Base-by-base conservation (phyloP, 108 stramenopile genomes). In the Parietichytrium sp. region DNA sequence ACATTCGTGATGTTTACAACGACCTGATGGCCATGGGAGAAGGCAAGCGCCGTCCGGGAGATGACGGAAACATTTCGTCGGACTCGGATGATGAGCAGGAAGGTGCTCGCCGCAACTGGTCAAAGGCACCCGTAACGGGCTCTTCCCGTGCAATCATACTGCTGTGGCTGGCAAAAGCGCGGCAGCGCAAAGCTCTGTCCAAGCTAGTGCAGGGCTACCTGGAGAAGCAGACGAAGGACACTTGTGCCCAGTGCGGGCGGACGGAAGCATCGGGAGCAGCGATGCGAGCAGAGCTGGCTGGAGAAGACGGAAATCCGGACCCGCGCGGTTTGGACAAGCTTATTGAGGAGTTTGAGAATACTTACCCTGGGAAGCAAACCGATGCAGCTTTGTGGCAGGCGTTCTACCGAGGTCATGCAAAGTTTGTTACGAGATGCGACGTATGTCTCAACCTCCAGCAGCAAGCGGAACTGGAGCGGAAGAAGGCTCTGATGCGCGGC, bases 301-400 rank as follows among this genome's bases (percentile, higher is more conserved):
- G 80, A 79, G 79, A 42, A 80, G 47, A 89, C 6, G 92, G 90
- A 23, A 80, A 89, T 30, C 90, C 89, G 48, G 93, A 93, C 84
- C 49, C 85, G 1, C 52, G 82, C 51, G 93, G 92, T n/a, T 90
- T 94, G 23, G 93, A 94, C 55, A 51, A 77, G 36, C 88, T 93
- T 27, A 93, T 93, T 52, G 85, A 87, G 20, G 80, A 36, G 1
- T 93, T 88, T 49, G 92, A 93, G 83, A 85, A 84, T 7, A 79
- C 86, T 54, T 91, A 92, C 72, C 86, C 91, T 27, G 83, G 80
- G 18, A 42, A 87, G 48, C 93, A 93, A 80, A 79, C 82, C 42
- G 91, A 92, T 49, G 88, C 83, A 3, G 87, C 88, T 49, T 84
- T 93, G 4, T 95, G 94, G 94, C 92, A 92, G 80, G 92, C 94